phyloP scores from a whole-genome alignment of 2,329 filamentous ascomycete species.

The Davidsoniella eucalypti region DNA sequence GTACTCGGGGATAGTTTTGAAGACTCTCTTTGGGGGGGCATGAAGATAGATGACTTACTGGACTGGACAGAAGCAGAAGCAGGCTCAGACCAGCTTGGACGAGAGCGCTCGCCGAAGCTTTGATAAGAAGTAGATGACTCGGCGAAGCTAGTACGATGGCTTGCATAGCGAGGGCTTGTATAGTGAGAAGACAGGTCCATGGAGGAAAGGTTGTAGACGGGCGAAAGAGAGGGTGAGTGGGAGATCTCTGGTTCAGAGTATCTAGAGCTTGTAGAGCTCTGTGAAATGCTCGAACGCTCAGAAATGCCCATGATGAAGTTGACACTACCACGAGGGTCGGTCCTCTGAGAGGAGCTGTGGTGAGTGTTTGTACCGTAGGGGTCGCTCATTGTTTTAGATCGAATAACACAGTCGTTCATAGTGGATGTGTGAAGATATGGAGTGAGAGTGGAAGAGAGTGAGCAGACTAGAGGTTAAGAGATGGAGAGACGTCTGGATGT shows the following conservation, averaged over 20 bases:
- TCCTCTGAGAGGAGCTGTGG: background rate
- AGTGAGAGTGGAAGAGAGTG: too few relatives aligned
- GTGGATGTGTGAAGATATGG: background rate
- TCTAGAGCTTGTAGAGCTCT: too few relatives aligned
- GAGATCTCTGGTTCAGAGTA: background rate
- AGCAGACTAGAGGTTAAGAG: too few relatives aligned
- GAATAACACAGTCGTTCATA: too few relatives aligned
- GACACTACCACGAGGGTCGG: conserved; percentile 3
- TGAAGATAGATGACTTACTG: background rate
- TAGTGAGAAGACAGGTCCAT: background rate
- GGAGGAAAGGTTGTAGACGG: conserved; percentile 1
- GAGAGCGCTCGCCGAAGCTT: background rate
- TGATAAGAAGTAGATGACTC: background rate
- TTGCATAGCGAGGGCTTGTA: background rate
- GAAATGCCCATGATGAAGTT: conserved; percentile 2
- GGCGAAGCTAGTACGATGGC: background rate
- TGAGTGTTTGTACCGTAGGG: background rate
- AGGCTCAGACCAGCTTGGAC: background rate
- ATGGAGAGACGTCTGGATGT: too few relatives aligned
- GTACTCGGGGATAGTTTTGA: too few relatives aligned
- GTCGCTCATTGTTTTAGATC: too few relatives aligned
- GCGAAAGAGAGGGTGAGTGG: conserved; percentile 3
- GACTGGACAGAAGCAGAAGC: background rate
- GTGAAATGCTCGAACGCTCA: background rate
- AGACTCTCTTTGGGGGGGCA: too few relatives aligned